phyloP scores from a whole-genome alignment of 2,329 filamentous ascomycete genomes.

The Madurella mycetomatis region DNA sequence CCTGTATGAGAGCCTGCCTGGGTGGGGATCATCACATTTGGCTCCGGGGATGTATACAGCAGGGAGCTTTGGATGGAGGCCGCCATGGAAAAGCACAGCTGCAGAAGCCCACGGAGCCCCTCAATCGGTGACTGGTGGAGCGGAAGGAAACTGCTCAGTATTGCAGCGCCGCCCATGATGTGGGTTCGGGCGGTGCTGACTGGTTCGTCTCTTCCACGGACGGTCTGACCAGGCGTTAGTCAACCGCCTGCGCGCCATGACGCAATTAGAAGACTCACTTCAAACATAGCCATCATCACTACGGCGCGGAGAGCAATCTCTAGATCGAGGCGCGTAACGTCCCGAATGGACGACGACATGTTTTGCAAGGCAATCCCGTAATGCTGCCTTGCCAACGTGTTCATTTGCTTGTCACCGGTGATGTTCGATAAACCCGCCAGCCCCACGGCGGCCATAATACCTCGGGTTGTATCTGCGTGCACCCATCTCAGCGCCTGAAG shows the following conservation, averaged over 20 bases:
- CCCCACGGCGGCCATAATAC: slow-evolving; percentile 54
- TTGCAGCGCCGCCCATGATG: slow-evolving; percentile 54
- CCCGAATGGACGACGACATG: slow-evolving; percentile 39
- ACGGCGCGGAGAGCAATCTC: slow-evolving; percentile 49
- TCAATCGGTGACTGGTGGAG: slow-evolving; percentile 35
- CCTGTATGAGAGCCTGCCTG: slow-evolving; percentile 32
- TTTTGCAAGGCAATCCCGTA: slow-evolving; percentile 51
- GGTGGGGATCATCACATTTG: slow-evolving; percentile 12
- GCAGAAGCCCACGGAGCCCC: slow-evolving; percentile 49
- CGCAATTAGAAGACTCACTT: slow-evolving; percentile 38
- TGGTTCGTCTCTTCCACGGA: slow-evolving; percentile 44
- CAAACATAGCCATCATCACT: slow-evolving; percentile 57
- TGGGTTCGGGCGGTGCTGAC: slow-evolving; percentile 53
- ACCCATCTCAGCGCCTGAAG: slow-evolving; percentile 36
- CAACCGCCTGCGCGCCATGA: neutral
- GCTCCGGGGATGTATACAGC: slow-evolving; percentile 16
- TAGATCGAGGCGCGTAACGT: slow-evolving; percentile 32
- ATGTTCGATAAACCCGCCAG: slow-evolving; percentile 55
- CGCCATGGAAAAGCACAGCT: slow-evolving; percentile 55
- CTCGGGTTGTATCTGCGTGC: slow-evolving; percentile 38
- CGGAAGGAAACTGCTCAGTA: slow-evolving; percentile 47
- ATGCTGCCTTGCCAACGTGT: slow-evolving; percentile 44
- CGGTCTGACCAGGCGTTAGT: slow-evolving; percentile 32
- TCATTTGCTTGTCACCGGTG: slow-evolving; percentile 42
- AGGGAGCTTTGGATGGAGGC: slow-evolving; percentile 20